Evolutionary conservation across 163 green algal species (phyloP).

Genomic region (Volvox carteri): DNA sequence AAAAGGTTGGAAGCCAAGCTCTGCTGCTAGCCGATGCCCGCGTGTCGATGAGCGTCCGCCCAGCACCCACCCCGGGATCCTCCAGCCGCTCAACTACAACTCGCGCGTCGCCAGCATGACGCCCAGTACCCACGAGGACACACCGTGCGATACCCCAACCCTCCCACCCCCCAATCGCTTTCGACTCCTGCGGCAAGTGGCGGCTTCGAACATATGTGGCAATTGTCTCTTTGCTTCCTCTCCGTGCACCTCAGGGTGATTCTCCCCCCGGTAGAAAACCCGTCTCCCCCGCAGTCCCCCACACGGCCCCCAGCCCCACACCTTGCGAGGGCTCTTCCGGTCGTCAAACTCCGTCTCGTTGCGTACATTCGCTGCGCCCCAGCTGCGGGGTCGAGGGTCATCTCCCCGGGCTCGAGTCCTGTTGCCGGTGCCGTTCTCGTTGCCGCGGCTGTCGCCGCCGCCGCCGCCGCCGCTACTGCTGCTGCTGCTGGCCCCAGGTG

Average conservation of each 20-base stretch:
- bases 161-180: neutral
- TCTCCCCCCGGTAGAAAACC: neutral
- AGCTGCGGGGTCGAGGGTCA: neutral
- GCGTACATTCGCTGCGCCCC: neutral
- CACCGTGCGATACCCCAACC: neutral
- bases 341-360: constrained; percentile 50
- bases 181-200: neutral
- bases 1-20: too few species aligned
- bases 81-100: too few species aligned
- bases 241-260: neutral
- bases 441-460: too few species aligned
- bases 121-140: too few species aligned
- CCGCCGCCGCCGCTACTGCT: too few species aligned
- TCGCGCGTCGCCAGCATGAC: too few species aligned
- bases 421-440: too few species aligned
- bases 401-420: constrained; percentile 1
- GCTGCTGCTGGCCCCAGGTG: too few species aligned
- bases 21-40: too few species aligned
- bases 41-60: too few species aligned
- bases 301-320: neutral
- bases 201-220: neutral
- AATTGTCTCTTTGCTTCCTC: neutral
- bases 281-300: neutral
- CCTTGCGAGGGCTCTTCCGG: constrained; percentile 36
- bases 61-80: too few species aligned